These are phyloP conservation scores for Mycogone perniciosa DNA, from an alignment of 2,329 filamentous ascomycete genomes.

Conservation along the genomic window DNA sequence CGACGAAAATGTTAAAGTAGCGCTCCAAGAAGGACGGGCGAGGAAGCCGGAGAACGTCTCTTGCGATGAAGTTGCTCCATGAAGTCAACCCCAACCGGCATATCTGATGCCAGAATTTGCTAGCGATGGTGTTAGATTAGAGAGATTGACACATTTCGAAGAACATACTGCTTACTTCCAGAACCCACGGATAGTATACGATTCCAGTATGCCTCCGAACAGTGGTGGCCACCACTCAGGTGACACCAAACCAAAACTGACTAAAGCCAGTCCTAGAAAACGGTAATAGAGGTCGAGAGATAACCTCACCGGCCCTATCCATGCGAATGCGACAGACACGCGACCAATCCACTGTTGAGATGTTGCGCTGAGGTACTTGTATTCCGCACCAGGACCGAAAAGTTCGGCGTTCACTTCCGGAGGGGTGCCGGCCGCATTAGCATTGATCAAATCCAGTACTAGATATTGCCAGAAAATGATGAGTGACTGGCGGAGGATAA, in stretches of 20 bases:
- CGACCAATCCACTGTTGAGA: slow-evolving; percentile 13
- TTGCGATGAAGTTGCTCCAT: slow-evolving; percentile 13
- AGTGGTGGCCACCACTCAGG: slow-evolving; percentile 12
- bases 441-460: slow-evolving; percentile 5
- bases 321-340: slow-evolving; percentile 2
- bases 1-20: slow-evolving; percentile 10
- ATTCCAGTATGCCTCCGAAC: slow-evolving; percentile 13
- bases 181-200: slow-evolving; percentile 13
- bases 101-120: slow-evolving; percentile 14
- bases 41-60: slow-evolving; percentile 9
- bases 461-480: slow-evolving; percentile 9
- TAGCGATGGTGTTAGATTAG: not conserved
- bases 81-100: slow-evolving; percentile 13
- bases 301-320: slow-evolving; percentile 4
- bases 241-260: not conserved
- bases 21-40: slow-evolving; percentile 7
- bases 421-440: not conserved
- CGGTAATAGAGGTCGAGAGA: slow-evolving; percentile 8
- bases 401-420: slow-evolving; percentile 3
- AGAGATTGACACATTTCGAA: not conserved
- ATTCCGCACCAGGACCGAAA: slow-evolving; percentile 11
- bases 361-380: slow-evolving; percentile 9
- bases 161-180: slow-evolving; percentile 10
- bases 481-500: slow-evolving; percentile 5
- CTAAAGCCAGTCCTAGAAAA: not conserved